Conservation (phyloP, 208 protist species). For the Herpetomonas samuelpessoai region DNA sequence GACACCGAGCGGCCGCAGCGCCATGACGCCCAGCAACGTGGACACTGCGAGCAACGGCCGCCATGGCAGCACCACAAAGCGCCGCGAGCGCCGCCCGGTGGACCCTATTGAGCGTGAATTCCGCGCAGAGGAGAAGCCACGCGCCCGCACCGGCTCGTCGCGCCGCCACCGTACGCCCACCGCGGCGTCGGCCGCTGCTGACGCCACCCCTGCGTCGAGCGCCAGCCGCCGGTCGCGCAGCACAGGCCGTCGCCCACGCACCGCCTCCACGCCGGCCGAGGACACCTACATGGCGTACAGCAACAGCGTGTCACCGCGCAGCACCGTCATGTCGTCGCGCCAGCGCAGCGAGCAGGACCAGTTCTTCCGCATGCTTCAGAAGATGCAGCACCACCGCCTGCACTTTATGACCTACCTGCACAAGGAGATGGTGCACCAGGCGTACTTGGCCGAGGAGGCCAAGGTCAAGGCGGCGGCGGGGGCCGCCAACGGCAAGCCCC, state of each 20-base stretch:
- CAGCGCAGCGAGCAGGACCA: slow-evolving; percentile 32
- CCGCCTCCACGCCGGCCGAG: neutral
- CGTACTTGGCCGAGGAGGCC: slow-evolving; percentile 70
- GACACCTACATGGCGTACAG: slow-evolving; percentile 13
- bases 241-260: slow-evolving; percentile 12
- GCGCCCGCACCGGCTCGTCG: slow-evolving; percentile 5
- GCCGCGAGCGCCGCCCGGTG: slow-evolving; percentile 9
- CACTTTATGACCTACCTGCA: slow-evolving; percentile 87
- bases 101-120: slow-evolving; percentile 35
- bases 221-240: neutral
- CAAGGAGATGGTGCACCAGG: slow-evolving; percentile 82
- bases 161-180: neutral
- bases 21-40: neutral
- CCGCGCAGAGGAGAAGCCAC: neutral
- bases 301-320: slow-evolving; percentile 26
- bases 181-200: slow-evolving; percentile 3
- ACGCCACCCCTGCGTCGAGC: neutral
- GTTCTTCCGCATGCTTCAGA: slow-evolving; percentile 60
- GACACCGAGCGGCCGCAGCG: slow-evolving; percentile 8
- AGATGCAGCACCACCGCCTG: slow-evolving; percentile 75
- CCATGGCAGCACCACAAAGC: slow-evolving; percentile 1
- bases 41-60: neutral
- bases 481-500: slow-evolving; percentile 11
- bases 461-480: slow-evolving; percentile 37
- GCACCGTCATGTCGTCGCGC: slow-evolving; percentile 14